Evolutionary conservation across 176 grass and related monocot species (phyloP).

Genomic region (Oryza punctata): DNA sequence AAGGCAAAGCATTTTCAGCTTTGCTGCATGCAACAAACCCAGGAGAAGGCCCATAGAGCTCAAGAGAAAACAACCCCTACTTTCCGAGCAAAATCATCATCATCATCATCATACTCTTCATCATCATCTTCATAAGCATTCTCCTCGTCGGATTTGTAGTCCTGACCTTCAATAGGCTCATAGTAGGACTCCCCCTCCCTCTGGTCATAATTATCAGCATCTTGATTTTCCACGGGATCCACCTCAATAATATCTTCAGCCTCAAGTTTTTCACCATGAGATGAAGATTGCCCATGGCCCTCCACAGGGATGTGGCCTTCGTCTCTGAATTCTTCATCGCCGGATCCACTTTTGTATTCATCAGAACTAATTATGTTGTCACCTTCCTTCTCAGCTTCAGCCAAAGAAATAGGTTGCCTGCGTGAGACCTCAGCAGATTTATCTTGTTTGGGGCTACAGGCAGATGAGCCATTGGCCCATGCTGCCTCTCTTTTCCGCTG

Average conservation of each 20-base stretch:
- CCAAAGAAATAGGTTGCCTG: constrained; percentile 32
- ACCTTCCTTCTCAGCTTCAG: constrained; percentile 45
- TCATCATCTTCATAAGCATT: constrained; percentile 59
- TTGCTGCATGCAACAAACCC: constrained; percentile 32
- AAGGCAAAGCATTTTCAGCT: constrained; percentile 37
- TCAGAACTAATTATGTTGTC: constrained; percentile 45
- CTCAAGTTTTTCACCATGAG: constrained; percentile 46
- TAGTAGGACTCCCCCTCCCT: constrained; percentile 60
- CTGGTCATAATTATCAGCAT: constrained; percentile 53
- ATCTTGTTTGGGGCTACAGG: constrained; percentile 33
- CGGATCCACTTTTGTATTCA: constrained; percentile 47
- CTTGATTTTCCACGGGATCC: constrained; percentile 50
- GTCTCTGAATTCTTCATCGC: constrained; percentile 53
- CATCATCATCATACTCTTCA: constrained; percentile 80
- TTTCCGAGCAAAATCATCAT: constrained; percentile 89
- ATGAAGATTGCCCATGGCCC: constrained; percentile 43
- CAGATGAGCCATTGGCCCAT: constrained; percentile 38
- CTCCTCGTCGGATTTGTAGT: constrained; percentile 63
- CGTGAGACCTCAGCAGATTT: constrained; percentile 28
- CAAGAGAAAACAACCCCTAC: constrained; percentile 74
- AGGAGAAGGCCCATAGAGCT: constrained; percentile 22
- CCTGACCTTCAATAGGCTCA: constrained; percentile 48
- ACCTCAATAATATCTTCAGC: constrained; percentile 47
- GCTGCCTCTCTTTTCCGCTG: constrained; percentile 73
- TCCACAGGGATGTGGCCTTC: constrained; percentile 53